Evolutionary conservation across 371 early-diverging fungal genomes (phyloP).

Genomic region (Dentiscutata heterogama): DNA sequence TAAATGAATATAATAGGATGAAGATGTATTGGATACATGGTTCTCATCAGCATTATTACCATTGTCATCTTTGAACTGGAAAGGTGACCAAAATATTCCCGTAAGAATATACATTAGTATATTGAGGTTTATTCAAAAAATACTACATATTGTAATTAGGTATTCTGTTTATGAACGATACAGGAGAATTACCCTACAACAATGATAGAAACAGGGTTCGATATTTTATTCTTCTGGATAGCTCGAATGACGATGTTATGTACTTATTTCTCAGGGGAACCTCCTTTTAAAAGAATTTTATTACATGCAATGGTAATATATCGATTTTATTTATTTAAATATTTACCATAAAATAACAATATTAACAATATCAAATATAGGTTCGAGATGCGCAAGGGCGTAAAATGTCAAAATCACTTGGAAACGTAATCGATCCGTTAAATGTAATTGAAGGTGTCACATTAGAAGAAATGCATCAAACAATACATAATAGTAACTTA

Average conservation of each 20-base stretch:
- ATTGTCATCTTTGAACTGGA: constrained; percentile 85
- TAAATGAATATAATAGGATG: constrained; percentile 74
- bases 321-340: not conserved
- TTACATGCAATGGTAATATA: constrained; percentile 82
- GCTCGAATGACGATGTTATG: constrained; percentile 99
- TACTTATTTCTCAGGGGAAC: constrained; percentile 83
- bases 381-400: constrained; percentile 97
- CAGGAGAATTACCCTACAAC: constrained; percentile 82
- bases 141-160: not conserved
- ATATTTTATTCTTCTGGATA: constrained; percentile 99
- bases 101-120: constrained; percentile 46
- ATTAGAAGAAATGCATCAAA: constrained; percentile 72
- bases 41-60: constrained; percentile 99
- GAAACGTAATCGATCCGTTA: constrained; percentile 98
- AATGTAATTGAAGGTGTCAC: constrained; percentile 94
- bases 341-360: constrained; percentile 39
- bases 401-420: constrained; percentile 98
- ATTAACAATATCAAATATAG: constrained; percentile 48
- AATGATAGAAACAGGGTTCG: constrained; percentile 98
- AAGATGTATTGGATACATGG: constrained; percentile 99
- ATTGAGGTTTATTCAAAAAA: no score
- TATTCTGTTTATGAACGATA: constrained; percentile 47
- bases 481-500: constrained; percentile 82
- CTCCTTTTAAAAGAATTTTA: constrained; percentile 89
- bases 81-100: constrained; percentile 56